Evolutionary conservation across 2,329 filamentous ascomycete species (phyloP).

Genomic region (Cryphonectria naterciae): DNA sequence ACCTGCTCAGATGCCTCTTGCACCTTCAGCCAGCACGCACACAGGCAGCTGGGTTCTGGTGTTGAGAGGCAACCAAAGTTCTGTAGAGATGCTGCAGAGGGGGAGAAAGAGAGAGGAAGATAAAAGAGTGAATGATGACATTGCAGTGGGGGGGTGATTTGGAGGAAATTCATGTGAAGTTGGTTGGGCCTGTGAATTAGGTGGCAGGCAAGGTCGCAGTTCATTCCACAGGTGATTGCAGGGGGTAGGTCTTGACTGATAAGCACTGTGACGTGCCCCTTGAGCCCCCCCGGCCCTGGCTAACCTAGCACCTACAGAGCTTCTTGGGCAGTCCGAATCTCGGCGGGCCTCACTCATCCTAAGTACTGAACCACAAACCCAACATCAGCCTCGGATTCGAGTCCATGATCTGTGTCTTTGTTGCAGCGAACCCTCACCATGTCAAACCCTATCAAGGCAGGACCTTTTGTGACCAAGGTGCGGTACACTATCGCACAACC

Average conservation of each 20-base stretch:
- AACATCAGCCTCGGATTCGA: background rate
- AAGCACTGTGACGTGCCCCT: slow-evolving; percentile 9
- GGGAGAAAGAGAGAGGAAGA: background rate
- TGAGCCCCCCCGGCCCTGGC: background rate
- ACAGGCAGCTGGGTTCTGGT: background rate
- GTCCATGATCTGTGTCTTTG: slow-evolving; percentile 1
- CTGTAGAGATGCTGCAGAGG: background rate
- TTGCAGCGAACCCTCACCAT: slow-evolving; percentile 7
- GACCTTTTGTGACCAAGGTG: slow-evolving; percentile 19
- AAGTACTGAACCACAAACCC: background rate
- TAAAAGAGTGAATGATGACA: background rate
- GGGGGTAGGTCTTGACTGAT: slow-evolving; percentile 7
- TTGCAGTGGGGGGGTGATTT: background rate
- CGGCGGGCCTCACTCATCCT: background rate
- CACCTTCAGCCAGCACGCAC: slow-evolving; percentile 4
- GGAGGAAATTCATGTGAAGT: background rate
- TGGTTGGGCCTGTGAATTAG: background rate
- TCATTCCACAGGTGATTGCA: slow-evolving; percentile 3
- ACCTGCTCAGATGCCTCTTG: background rate
- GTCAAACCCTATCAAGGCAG: slow-evolving; percentile 7
- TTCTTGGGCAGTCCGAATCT: background rate
- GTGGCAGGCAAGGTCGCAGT: background rate
- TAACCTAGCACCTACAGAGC: background rate
- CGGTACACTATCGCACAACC: background rate
- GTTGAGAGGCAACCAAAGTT: background rate